phyloP scores from a whole-genome alignment of 176 grass and related monocot genomes.

The Rhynchospora tenuis region DNA sequence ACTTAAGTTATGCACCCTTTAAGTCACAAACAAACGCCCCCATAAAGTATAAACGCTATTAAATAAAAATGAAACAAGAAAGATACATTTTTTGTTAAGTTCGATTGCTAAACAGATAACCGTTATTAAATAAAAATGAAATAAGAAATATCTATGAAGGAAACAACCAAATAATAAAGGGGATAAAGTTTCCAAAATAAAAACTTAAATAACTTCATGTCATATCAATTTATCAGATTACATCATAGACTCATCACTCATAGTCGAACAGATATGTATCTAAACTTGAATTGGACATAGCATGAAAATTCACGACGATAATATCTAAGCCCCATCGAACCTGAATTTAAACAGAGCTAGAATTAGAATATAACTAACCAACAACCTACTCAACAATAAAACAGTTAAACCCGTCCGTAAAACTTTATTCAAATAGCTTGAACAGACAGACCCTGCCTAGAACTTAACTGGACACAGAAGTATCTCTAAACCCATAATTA shows the following conservation, averaged over 20 bases:
- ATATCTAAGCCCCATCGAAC: background rate
- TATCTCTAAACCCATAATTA: background rate
- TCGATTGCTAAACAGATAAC: background rate
- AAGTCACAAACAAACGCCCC: too few species aligned
- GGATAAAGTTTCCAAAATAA: background rate
- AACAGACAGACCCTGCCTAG: background rate
- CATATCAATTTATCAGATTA: background rate
- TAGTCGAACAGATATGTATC: background rate
- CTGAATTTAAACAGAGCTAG: background rate
- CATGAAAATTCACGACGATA: background rate
- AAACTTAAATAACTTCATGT: background rate
- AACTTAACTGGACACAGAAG: too few species aligned
- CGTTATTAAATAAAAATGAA: background rate
- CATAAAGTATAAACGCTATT: too few species aligned
- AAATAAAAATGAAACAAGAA: too few species aligned
- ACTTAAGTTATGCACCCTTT: too few species aligned
- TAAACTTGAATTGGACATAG: background rate
- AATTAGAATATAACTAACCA: background rate
- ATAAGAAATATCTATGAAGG: background rate
- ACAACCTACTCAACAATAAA: too few species aligned
- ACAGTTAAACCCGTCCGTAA: too few species aligned
- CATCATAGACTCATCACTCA: too few species aligned
- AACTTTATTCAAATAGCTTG: too few species aligned
- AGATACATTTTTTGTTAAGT: too few species aligned
- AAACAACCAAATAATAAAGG: background rate